These are phyloP conservation scores for Cladosporium sp. DNA, from an alignment of 2,329 filamentous ascomycete species.

Conservation along the genomic window DNA sequence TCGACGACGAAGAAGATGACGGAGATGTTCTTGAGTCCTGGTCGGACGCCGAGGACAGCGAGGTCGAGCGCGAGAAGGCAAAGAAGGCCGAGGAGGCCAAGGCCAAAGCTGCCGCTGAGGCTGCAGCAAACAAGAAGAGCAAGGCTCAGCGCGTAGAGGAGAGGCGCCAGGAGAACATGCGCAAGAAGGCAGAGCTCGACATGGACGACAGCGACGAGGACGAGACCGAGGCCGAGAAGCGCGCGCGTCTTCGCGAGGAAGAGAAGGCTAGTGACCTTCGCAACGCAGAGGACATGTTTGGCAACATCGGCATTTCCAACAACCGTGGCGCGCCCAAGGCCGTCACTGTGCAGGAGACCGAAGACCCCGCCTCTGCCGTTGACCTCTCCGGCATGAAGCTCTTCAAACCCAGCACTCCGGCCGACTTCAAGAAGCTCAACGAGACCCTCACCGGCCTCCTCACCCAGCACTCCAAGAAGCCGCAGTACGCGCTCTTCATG, in stretches of 20 bases:
- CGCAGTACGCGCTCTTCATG: conserved; percentile 84
- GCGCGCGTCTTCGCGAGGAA: conserved; percentile 69
- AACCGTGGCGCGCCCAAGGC: conserved; percentile 64
- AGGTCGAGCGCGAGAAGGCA: conserved; percentile 92
- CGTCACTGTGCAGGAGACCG: conserved; percentile 63
- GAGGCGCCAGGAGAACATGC: conserved; percentile 57
- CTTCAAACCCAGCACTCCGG: conserved; percentile 85
- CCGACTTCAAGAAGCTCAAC: conserved; percentile 77
- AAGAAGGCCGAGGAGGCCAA: conserved; percentile 82
- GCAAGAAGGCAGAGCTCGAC: conserved; percentile 53
- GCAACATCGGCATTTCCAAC: conserved; percentile 66
- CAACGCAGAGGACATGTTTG: conserved; percentile 90
- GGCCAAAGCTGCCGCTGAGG: conserved; percentile 83
- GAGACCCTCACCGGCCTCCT: conserved; percentile 77
- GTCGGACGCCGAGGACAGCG: conserved; percentile 95
- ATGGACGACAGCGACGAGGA: conserved; percentile 56
- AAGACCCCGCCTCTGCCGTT: conserved; percentile 72
- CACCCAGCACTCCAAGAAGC: conserved; percentile 71
- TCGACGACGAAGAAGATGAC: conserved; percentile 89
- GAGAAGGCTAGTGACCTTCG: conserved; percentile 86
- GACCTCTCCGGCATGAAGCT: conserved; percentile 76
- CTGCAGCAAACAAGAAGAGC: conserved; percentile 85
- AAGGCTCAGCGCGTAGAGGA: conserved; percentile 84
- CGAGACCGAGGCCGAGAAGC: conserved; percentile 68
- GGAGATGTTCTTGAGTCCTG: conserved; percentile 91